Percentiles rank a stretch among this genome's conserved stretches.
These are phyloP conservation scores for Neoscytalidium dimidiatum DNA, from an alignment of 2,329 filamentous ascomycete genomes.

Conservation along the genomic window DNA sequence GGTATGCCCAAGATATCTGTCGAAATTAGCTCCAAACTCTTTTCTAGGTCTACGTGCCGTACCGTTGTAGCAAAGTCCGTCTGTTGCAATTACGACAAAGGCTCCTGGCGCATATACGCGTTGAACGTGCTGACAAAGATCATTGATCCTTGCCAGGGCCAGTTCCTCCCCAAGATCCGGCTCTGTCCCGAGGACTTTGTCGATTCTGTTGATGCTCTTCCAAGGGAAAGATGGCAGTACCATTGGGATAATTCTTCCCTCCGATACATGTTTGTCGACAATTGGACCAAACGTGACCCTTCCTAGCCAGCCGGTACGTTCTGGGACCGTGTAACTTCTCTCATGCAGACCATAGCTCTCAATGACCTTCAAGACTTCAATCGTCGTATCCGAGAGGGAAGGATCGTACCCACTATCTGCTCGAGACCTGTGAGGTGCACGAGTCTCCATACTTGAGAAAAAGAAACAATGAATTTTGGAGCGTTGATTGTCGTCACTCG, in stretches of 20 bases:
- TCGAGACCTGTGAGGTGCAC: neutral
- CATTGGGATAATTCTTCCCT: constrained; percentile 28
- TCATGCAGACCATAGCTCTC: neutral
- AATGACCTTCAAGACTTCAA: neutral
- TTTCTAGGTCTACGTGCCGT: neutral
- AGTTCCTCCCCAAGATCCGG: constrained; percentile 48
- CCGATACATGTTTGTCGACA: constrained; percentile 26
- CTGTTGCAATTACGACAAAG: constrained; percentile 44
- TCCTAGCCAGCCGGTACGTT: neutral
- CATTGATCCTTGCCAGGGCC: constrained; percentile 42
- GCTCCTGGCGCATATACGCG: constrained; percentile 43
- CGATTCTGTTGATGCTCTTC: constrained; percentile 57
- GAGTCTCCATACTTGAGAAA: neutral
- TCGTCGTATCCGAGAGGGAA: neutral
- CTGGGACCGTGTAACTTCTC: neutral
- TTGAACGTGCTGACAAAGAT: constrained; percentile 42
- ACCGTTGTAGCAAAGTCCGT: constrained; percentile 46
- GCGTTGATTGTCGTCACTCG: too few species aligned
- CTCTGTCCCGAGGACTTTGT: constrained; percentile 55
- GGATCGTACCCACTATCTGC: neutral
- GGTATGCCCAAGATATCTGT: constrained; percentile 43
- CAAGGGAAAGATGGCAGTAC: constrained; percentile 61
- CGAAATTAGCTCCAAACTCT: neutral
- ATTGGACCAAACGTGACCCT: constrained; percentile 7
- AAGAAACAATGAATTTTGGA: too few species aligned